These are phyloP conservation scores for Naematelia encephala DNA, from an alignment of 768 basidiomycete genomes.

Conservation along the genomic window DNA sequence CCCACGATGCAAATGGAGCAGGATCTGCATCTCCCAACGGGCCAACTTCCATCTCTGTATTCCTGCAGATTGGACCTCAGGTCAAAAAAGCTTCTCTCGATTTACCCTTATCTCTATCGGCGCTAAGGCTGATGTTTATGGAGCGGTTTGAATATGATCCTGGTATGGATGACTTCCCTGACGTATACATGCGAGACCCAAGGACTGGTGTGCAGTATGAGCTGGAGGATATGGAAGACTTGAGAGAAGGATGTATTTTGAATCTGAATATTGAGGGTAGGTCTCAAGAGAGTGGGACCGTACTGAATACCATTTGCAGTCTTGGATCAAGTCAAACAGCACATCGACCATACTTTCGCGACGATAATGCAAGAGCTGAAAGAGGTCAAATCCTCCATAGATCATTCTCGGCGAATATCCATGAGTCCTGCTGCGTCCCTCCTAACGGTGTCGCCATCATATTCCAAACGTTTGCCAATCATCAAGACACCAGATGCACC, in stretches of 20 bases:
- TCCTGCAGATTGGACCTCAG: conserved; percentile 82
- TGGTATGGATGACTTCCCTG: conserved; percentile 86
- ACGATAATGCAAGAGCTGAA: conserved; percentile 81
- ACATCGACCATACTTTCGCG: conserved; percentile 89
- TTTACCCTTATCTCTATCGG: conserved; percentile 62
- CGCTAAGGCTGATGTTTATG: conserved; percentile 80
- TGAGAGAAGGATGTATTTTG: conserved; percentile 79
- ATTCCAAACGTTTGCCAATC: conserved; percentile 11
- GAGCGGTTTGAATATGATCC: conserved; percentile 94
- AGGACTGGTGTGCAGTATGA: conserved; percentile 92
- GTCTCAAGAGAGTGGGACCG: neutral
- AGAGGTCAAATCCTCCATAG: conserved; percentile 70
- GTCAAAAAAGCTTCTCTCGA: conserved; percentile 82
- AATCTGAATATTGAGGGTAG: conserved; percentile 93
- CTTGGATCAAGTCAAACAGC: conserved; percentile 96
- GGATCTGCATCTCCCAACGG: conserved; percentile 3
- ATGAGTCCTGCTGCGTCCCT: conserved; percentile 42
- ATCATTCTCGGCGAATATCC: conserved; percentile 58
- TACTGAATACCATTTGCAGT: conserved; percentile 58
- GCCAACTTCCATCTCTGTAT: conserved; percentile 61
- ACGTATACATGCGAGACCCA: conserved; percentile 91
- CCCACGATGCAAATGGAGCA: conserved; percentile 11
- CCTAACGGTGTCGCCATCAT: conserved; percentile 30
- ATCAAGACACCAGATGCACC: conserved; percentile 11
- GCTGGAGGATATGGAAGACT: conserved; percentile 88